Base-by-base conservation (phyloP, 1,284 basidiomycete species). In the Phlebopus sp. region DNA sequence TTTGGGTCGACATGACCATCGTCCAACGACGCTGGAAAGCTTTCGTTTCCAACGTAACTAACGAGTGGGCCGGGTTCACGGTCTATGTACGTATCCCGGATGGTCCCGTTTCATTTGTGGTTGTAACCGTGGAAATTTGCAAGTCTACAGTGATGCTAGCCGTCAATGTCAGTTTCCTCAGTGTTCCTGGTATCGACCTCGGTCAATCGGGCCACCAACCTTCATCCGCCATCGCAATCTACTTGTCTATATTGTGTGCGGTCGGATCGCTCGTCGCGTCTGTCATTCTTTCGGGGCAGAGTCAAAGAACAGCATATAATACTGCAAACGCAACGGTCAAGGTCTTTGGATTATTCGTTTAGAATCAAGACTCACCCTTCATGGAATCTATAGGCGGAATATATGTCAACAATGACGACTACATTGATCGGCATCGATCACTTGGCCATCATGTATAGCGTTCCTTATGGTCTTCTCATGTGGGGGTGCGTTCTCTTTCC, bases 1-100 rank as follows among this genome's bases (percentile, higher is more conserved):
- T 74, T 10, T 74, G 64, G 60, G 63, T 69, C 5, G 64, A 69
- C 45, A 49, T 55, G 11, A 49, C 59, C 9, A 54, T 64, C 5
- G 55, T 55, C 11, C 34, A 49, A 2, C 53, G 50, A 3, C 49
- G 51, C 19, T 69, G 66, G 67, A 50, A 52, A 11, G 46, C 48
- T 10, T 66, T 66, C 50, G 53, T 67, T 15, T 46, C 37, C 11
- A 58, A 56, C 25, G 50, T 64, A 15, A 56, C 55, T 27, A 40
- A 46, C 4, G 62, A 66, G 37, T 53, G 46, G 52, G 32, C 31
- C 17, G 51, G 51, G 11, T 53, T 46, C 32, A 49, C 51, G 2
- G 35, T 54, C 10, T 54, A 53, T 34, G 46, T 53, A 36, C 14
- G 52, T 54, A 6, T 19, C 4, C 27, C 14, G 18, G 14, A 32